A percentile compares a stretch with the other conserved stretches of the same genome.
These are phyloP conservation scores for Kwoniella sp. DNA, from an alignment of 768 basidiomycete species.

Conservation along the genomic window DNA sequence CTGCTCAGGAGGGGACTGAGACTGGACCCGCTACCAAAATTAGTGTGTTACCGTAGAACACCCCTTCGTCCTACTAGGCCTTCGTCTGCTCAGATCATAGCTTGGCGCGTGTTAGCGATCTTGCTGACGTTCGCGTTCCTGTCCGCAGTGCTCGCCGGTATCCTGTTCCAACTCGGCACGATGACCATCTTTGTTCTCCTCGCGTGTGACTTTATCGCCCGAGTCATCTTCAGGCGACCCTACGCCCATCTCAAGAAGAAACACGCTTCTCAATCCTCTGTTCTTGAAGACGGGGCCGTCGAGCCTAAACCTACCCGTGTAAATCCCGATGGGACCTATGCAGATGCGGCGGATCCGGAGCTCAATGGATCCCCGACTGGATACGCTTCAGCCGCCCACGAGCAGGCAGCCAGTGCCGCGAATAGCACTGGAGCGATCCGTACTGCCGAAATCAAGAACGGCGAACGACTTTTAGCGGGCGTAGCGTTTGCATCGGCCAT, in stretches of 20 bases:
- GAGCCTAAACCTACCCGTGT: not conserved
- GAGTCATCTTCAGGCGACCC: constrained; percentile 33
- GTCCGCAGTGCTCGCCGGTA: constrained; percentile 49
- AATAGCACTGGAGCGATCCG: not conserved
- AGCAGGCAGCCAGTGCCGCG: not conserved
- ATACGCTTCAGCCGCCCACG: too few relatives aligned
- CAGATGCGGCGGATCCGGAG: not conserved
- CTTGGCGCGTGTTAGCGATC: not conserved
- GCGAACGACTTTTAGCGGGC: constrained; percentile 28
- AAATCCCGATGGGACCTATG: not conserved
- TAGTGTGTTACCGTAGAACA: constrained; percentile 32
- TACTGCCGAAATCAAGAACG: constrained; percentile 24
- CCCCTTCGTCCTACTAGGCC: not conserved
- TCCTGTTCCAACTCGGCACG: constrained; percentile 47
- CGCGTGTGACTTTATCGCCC: constrained; percentile 45
- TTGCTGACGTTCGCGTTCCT: not conserved
- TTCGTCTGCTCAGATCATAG: not conserved
- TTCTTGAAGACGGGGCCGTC: not conserved
- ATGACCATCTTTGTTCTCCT: constrained; percentile 49
- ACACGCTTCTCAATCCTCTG: not conserved
- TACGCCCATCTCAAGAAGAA: constrained; percentile 21
- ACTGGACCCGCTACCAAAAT: constrained; percentile 41
- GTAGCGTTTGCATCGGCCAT: constrained; percentile 41
- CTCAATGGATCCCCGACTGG: not conserved
- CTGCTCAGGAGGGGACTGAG: constrained; percentile 32